Evolutionary conservation across 176 grass and related monocot species (phyloP).

Genomic region (Bothriochloa decipiens): DNA sequence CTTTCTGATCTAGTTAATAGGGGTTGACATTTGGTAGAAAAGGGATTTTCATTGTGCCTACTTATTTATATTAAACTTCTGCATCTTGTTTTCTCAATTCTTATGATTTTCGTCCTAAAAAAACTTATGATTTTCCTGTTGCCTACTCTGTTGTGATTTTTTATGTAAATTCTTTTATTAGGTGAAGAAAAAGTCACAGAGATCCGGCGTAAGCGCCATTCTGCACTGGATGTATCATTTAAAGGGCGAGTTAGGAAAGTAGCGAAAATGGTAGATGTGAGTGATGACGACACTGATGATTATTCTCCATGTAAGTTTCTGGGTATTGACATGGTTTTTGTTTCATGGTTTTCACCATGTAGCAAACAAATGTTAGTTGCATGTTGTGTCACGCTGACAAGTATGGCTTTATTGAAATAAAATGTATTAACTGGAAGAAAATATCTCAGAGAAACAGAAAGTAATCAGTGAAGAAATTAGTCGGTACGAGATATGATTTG

Average conservation of each 20-base stretch:
- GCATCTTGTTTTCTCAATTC: conserved; percentile 31
- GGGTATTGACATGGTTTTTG: conserved; percentile 17
- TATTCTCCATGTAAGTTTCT: conserved; percentile 86
- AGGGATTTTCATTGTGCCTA: conserved; percentile 16
- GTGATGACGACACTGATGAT: conserved; percentile 78
- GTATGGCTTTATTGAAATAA: conserved; percentile 7
- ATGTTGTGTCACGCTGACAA: background rate
- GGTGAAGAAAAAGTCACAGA: conserved; percentile 78
- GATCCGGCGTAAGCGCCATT: conserved; percentile 79
- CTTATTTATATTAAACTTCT: background rate
- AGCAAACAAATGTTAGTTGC: conserved; percentile 26
- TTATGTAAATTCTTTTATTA: conserved; percentile 46
- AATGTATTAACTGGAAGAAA: conserved; percentile 31
- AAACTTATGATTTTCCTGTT: conserved; percentile 12
- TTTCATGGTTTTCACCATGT: conserved; percentile 26
- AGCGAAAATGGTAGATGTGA: conserved; percentile 79
- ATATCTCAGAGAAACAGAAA: conserved; percentile 15
- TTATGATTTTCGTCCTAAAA: background rate
- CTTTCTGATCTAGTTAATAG: conserved; percentile 13
- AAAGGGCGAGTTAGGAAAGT: conserved; percentile 86
- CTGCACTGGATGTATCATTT: conserved; percentile 81
- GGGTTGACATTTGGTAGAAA: conserved; percentile 12
- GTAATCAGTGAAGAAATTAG: background rate
- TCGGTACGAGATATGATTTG: background rate
- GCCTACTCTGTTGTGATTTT: conserved; percentile 34